phyloP scores from a whole-genome alignment of 1,284 basidiomycete genomes.

The Cutaneotrichosporon mucoides region DNA sequence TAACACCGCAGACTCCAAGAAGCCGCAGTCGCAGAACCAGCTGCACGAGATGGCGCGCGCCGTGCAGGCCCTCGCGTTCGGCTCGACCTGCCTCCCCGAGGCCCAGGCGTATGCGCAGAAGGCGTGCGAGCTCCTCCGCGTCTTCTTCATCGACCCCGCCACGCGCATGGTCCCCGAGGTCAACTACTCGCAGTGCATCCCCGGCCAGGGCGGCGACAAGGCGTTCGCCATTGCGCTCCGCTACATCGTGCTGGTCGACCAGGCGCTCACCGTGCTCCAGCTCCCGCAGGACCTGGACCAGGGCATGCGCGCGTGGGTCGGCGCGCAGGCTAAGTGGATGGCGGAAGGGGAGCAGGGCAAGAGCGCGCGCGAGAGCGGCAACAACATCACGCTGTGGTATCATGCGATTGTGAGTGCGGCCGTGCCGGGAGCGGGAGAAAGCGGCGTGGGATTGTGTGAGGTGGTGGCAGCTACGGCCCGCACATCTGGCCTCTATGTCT shows the following conservation, averaged over 20 bases:
- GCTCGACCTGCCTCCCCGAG: constrained; percentile 10
- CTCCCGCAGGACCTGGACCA: constrained; percentile 6
- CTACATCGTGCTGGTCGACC: constrained; percentile 31
- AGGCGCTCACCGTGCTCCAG: constrained; percentile 20
- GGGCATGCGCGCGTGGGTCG: constrained; percentile 25
- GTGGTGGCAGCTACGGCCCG: no score
- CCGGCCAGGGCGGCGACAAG: constrained; percentile 27
- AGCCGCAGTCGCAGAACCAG: constrained; percentile 30
- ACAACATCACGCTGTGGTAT: constrained; percentile 37
- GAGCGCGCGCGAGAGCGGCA: constrained; percentile 17
- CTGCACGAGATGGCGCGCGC: constrained; percentile 21
- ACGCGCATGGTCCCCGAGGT: constrained; percentile 36
- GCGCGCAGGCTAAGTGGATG: constrained; percentile 30
- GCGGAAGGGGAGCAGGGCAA: constrained; percentile 25
- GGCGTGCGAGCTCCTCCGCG: constrained; percentile 22
- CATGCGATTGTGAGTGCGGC: constrained; percentile 27
- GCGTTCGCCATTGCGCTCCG: constrained; percentile 37
- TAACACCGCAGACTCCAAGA: neutral
- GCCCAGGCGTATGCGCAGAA: constrained; percentile 1
- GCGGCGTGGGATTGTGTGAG: no score
- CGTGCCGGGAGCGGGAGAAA: neutral
- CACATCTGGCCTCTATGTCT: no score
- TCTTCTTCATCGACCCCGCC: constrained; percentile 34
- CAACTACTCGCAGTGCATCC: constrained; percentile 31
- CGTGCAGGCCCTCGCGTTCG: constrained; percentile 25